A percentile compares a stretch with the other conserved stretches of the same genome.
Conservation (phyloP, 441 rosid species). For the Monsonia emarginata region DNA sequence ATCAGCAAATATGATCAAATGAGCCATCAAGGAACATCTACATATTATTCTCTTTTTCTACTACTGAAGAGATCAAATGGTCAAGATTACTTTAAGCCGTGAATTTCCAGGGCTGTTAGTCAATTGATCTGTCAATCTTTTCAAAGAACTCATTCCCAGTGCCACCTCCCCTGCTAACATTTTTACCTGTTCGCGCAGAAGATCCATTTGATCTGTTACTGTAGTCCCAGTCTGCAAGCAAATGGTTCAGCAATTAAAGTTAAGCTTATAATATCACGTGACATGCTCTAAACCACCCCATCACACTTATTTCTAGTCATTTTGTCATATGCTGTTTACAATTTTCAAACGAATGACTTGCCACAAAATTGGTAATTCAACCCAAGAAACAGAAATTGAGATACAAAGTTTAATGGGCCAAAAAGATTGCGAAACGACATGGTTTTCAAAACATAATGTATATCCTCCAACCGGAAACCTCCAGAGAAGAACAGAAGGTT, state of each 20-base stretch:
- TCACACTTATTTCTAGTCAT: not conserved
- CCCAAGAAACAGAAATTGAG: not conserved
- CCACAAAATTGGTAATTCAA: not conserved
- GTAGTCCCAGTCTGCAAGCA: slow-evolving; percentile 51
- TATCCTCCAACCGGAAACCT: not conserved
- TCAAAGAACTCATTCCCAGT: slow-evolving; percentile 61
- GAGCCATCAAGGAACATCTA: slow-evolving; percentile 12
- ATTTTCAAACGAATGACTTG: not conserved
- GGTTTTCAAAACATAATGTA: not conserved
- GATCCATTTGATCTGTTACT: slow-evolving; percentile 83
- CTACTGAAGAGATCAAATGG: slow-evolving; percentile 12
- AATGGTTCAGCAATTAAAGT: slow-evolving; percentile 22
- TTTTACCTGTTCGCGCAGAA: slow-evolving; percentile 84
- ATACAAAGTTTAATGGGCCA: not conserved
- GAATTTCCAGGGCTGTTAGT: slow-evolving; percentile 52
- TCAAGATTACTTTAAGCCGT: slow-evolving; percentile 43
- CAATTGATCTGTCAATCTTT: slow-evolving; percentile 65
- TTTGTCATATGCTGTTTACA: not conserved
- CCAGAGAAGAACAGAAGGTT: not conserved
- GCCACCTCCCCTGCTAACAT: slow-evolving; percentile 91
- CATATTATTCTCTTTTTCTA: slow-evolving; percentile 11
- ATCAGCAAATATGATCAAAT: slow-evolving; percentile 20
- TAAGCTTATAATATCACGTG: slow-evolving; percentile 15
- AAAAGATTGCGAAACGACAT: not conserved
- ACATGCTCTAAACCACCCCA: slow-evolving; percentile 1